Evolutionary conservation across 192 early-diverging fungal genomes (phyloP).

Genomic region (Entomortierella parvispora): DNA sequence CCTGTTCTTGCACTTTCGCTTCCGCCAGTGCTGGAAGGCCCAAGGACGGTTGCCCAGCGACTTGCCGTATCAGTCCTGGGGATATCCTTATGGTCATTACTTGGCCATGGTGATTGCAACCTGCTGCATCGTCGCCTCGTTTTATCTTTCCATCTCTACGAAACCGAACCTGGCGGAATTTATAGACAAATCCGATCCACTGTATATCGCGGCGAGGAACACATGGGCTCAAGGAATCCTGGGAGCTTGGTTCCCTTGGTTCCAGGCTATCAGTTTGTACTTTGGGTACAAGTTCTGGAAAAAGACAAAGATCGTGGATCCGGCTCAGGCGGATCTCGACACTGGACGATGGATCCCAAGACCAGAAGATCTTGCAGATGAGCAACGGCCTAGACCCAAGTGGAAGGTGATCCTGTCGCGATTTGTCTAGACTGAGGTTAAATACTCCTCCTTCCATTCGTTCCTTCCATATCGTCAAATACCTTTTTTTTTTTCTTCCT

Average conservation of each 20-base stretch:
- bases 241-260: conserved; percentile 71
- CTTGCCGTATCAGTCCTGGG: conserved; percentile 77
- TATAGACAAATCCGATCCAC: conserved; percentile 5
- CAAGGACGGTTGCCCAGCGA: conserved; percentile 70
- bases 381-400: conserved; percentile 4
- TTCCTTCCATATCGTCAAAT: no score
- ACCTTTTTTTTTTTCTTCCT: no score
- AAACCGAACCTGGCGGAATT: background rate
- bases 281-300: conserved; percentile 71
- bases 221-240: conserved; percentile 63
- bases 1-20: conserved; percentile 81
- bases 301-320: conserved; percentile 69
- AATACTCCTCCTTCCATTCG: no score
- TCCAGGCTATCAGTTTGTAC: conserved; percentile 71
- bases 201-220: conserved; percentile 23
- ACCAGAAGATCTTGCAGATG: conserved; percentile 1
- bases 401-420: conserved; percentile 23
- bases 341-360: conserved; percentile 43
- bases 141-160: conserved; percentile 22
- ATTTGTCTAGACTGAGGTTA: conserved; percentile 7
- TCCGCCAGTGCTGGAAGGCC: conserved; percentile 76
- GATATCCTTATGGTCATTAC: conserved; percentile 79
- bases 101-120: conserved; percentile 67
- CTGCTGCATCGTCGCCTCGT: conserved; percentile 38
- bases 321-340: conserved; percentile 68